Conservation (phyloP, 192 early-diverging fungal genomes). For the Linnemannia elongata region DNA sequence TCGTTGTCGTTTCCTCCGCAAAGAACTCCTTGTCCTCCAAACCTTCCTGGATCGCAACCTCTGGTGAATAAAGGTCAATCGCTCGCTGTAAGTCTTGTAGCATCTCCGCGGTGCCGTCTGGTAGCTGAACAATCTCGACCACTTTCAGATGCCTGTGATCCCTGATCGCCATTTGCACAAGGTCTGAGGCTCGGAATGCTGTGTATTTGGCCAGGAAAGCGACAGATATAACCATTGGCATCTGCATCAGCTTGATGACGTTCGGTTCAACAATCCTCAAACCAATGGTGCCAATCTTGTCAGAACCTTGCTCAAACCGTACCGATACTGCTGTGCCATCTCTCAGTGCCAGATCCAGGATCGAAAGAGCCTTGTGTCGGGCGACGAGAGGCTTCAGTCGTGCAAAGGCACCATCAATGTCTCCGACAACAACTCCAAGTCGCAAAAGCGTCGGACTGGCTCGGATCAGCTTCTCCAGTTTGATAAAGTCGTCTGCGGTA, state of each 20-base stretch:
- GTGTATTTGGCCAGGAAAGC: neutral
- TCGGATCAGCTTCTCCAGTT: neutral
- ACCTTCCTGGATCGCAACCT: too few relatives aligned
- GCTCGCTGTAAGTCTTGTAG: neutral
- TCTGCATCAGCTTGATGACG: neutral
- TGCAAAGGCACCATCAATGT: neutral
- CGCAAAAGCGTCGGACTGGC: neutral
- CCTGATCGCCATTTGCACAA: neutral
- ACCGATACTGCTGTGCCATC: neutral
- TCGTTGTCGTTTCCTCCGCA: too few relatives aligned
- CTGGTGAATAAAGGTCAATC: too few relatives aligned
- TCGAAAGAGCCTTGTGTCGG: neutral
- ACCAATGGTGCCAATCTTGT: neutral
- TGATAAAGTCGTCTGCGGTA: neutral
- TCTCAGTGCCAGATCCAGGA: neutral
- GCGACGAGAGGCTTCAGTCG: neutral
- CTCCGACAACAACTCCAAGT: neutral
- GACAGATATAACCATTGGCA: neutral
- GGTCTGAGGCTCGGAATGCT: neutral
- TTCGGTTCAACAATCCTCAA: neutral
- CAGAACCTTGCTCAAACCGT: neutral
- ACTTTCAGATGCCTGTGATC: neutral
- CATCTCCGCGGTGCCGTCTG: neutral
- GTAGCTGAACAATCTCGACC: neutral
- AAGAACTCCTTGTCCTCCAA: too few relatives aligned